Base-by-base conservation (phyloP, 2,329 filamentous ascomycete species). In the Hypoxylon sp. region DNA sequence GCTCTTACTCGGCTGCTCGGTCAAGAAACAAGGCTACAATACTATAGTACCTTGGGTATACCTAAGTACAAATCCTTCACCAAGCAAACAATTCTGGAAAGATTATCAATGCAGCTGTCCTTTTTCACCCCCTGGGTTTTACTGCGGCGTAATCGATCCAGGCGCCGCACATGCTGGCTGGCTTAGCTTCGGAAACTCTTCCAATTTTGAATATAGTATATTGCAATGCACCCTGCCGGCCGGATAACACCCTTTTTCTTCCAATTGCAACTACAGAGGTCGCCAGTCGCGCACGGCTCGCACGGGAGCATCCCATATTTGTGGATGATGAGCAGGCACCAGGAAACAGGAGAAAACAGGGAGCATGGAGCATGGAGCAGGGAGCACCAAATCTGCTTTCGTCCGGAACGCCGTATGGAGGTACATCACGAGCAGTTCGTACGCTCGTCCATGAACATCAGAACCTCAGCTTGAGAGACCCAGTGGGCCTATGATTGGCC, bases 201-300 rank as follows among this genome's bases (percentile, higher is more conserved):
- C 64, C 64, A 61, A 64, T 64, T 67, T 67, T 43, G 64, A 67
- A 54, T 59, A 59, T 67, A 64, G 64, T 62, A 64, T 49, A 56
- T 61, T 64, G 58, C 55, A 20, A 67, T 67, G 64, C 61, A 67
- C 58, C 57, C 55, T 68, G 53, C 62, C 65, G 65, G 59, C 62
- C 65, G 65, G 59, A 68, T 68, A 62, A 43, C 53, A 63, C 62
- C 56, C 59, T 41, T 41, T 41, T 7, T 41, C 11, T 61, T 65
- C 47, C 41, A 62, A 47, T 53, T 52, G 46, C 55, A 51, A 58
- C 56, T 63, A 50, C 59, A 62, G 43, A 56, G 24, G 37, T 24
- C 15, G 24, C 39, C 55, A 51, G 57, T 59, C 39, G 52, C 56
- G 62, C 59, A 68, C 57, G 58, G 62, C 59, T 63, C 59, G 37